Percentiles rank a stretch among this genome's conserved stretches.
Evolutionary conservation across 495 filamentous ascomycete genomes (phyloP).

Genomic region (Hypoxylon crocopeplum): DNA sequence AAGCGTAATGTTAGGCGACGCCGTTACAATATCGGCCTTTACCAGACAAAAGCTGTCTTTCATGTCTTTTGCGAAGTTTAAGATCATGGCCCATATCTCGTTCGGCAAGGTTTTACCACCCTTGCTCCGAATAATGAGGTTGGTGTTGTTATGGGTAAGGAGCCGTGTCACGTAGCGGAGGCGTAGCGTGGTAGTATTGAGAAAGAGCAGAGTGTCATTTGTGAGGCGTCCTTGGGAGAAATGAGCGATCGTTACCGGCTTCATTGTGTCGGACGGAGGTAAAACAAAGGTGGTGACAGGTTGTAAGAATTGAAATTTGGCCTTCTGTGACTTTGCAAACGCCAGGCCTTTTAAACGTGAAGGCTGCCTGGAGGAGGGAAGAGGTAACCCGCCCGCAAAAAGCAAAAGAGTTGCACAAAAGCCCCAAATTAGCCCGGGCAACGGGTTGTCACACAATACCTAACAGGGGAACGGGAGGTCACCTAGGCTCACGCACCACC

Average conservation of each 20-base stretch:
- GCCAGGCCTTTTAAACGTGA: neutral
- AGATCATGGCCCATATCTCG: slow-evolving; percentile 16
- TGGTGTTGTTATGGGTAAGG: neutral
- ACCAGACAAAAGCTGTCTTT: slow-evolving; percentile 4
- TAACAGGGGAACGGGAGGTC: neutral
- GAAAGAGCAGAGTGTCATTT: neutral
- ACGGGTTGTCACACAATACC: neutral
- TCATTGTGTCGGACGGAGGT: neutral
- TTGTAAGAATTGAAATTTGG: neutral
- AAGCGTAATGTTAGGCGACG: slow-evolving; percentile 2
- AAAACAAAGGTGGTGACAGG: neutral
- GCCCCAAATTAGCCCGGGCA: neutral
- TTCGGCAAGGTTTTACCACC: slow-evolving; percentile 11
- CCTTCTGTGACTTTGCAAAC: neutral
- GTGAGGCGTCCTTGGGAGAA: neutral
- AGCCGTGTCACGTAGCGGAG: slow-evolving; percentile 10
- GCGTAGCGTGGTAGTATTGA: slow-evolving; percentile 1
- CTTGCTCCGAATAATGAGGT: slow-evolving; percentile 8
- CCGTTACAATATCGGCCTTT: slow-evolving; percentile 8
- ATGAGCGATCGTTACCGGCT: slow-evolving; percentile 3
- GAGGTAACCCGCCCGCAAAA: too few species aligned
- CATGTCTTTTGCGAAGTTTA: neutral
- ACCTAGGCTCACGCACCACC: neutral
- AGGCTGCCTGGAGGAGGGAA: neutral
- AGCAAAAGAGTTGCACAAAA: neutral